These are phyloP conservation scores for Arbutus unedo DNA, from an alignment of 148 eudicot genomes.

Conservation along the genomic window DNA sequence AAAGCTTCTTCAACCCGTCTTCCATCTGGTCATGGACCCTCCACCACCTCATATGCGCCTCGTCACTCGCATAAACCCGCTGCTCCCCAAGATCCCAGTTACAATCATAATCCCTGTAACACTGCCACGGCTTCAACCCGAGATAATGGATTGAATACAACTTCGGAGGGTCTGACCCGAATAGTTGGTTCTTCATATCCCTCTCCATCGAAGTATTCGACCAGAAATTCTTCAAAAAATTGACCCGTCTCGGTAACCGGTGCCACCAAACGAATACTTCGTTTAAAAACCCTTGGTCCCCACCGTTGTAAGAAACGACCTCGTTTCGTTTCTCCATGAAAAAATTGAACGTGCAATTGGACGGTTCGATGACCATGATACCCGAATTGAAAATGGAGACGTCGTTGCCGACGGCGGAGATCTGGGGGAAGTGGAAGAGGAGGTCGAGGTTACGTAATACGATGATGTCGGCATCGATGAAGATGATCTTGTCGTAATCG, in stretches of 20 bases:
- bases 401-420: conserved; percentile 79
- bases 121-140: conserved; percentile 88
- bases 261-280: conserved; percentile 99
- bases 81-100: conserved; percentile 65
- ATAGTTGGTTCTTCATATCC: conserved; percentile 57
- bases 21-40: conserved; percentile 74
- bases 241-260: conserved; percentile 74
- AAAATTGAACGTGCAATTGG: conserved; percentile 69
- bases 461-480: conserved; percentile 78
- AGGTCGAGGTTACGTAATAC: conserved; percentile 67
- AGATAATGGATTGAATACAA: conserved; percentile 76
- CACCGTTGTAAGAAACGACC: conserved; percentile 83
- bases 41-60: conserved; percentile 87
- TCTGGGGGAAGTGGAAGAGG: conserved; percentile 76
- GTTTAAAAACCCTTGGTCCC: conserved; percentile 88
- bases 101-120: conserved; percentile 93
- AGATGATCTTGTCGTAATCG: conserved; percentile 70
- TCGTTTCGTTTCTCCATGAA: conserved; percentile 56
- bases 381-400: conserved; percentile 85
- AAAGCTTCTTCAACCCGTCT: conserved; percentile 44
- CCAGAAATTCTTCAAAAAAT: conserved; percentile 88
- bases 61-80: conserved; percentile 77
- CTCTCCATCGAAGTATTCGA: conserved; percentile 53
- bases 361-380: conserved; percentile 88
- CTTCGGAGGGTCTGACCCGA: conserved; percentile 70